Evolutionary conservation across 2,329 filamentous ascomycete species (phyloP), one percentile per base, ranked within the genome.

Genomic region (Stagonosporopsis rhizophila): DNA sequence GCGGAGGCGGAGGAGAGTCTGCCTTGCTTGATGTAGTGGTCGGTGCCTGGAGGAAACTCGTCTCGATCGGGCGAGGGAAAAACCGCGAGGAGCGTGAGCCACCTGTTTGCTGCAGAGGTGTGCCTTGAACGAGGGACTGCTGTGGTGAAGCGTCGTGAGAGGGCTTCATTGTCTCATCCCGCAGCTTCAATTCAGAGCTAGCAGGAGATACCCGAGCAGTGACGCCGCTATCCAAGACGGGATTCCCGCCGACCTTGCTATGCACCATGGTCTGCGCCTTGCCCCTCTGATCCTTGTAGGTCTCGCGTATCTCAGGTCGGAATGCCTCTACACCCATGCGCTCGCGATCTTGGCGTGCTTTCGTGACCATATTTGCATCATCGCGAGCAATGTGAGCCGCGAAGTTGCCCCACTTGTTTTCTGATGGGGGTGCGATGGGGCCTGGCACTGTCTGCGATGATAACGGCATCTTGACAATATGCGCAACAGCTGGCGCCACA

Each of bases 1-100:
- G 90, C 0, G 89, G 89, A 15, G 89, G 74, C 9, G 66, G 66
- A 14, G 74, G 73, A 8, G 73, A 73, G 30, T 74, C 67, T 15
- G 62, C 62, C 48, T 68, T 68, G 46, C 44, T 67, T 27, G 65
- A 66, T 3, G 64, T 50, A n/a, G 56, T 44, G 2, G 47, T 27
- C 2, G 67, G 53, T 38, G 66, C 42, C 42, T 66, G 69, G 4
- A 59, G 69, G 4, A 59, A 28, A n/a, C 63, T 37, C 9, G 65
- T 46, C 51, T 73, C 71, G 7, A 63, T 61, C 7, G 67, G 58
- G 15, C 72, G 64, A 37, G 75, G 74, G 45, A 77, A 77, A 67
- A 76, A 77, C 14, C 75, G 72, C 6, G 75, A 77, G 8, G 73
- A 66, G 46, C 72, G 69, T 17, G 67, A 63, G 30, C 68, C 66